These are phyloP conservation scores for Pichia nanzhaoensis DNA, from an alignment of 805 yeast species.

Conservation along the genomic window DNA sequence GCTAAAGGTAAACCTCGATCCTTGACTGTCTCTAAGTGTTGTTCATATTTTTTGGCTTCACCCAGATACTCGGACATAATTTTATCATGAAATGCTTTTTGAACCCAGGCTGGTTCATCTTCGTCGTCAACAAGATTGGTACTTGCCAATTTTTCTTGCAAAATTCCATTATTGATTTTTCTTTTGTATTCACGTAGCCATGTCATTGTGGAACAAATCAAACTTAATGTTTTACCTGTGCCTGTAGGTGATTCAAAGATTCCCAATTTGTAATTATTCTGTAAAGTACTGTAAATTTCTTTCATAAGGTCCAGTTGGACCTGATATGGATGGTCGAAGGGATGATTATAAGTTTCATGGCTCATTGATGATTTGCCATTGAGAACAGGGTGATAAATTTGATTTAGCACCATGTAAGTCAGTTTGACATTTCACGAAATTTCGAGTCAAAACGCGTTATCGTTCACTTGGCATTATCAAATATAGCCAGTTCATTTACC, in stretches of 20 bases:
- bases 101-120: conserved; percentile 38
- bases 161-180: conserved; percentile 9
- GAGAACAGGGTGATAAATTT: no score
- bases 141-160: conserved; percentile 5
- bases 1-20: conserved; percentile 21
- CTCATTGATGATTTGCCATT: not conserved
- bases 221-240: conserved; percentile 83
- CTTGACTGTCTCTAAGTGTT: conserved; percentile 32
- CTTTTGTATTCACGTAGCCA: conserved; percentile 46
- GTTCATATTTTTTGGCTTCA: conserved; percentile 35
- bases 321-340: conserved; percentile 63
- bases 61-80: conserved; percentile 26
- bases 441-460: not conserved
- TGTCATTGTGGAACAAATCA: conserved; percentile 77
- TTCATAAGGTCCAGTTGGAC: conserved; percentile 76
- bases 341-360: conserved; percentile 50
- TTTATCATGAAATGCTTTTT: conserved; percentile 28
- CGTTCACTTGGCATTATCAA: no score
- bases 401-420: no score
- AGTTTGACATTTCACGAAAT: no score
- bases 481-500: no score
- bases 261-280: conserved; percentile 53
- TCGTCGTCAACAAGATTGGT: conserved; percentile 29
- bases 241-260: conserved; percentile 94
- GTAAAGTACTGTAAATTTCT: conserved; percentile 59